phyloP scores from a whole-genome alignment of 2,329 filamentous ascomycete species.

The Hymenoscyphus fraxineus region DNA sequence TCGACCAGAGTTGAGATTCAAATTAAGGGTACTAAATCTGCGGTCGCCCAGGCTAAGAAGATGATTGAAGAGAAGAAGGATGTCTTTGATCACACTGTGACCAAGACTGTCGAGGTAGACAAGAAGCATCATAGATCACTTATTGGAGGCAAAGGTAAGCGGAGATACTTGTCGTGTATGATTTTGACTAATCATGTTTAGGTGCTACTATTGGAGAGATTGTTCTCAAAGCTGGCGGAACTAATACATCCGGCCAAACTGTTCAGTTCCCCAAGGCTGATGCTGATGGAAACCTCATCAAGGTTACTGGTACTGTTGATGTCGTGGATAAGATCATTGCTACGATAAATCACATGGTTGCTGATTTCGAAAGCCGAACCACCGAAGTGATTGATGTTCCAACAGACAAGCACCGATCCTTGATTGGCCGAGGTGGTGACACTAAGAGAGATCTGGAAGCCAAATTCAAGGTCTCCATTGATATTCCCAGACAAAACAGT shows the following conservation, averaged over 20 bases:
- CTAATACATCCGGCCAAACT: conserved; percentile 78
- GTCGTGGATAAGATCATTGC: conserved; percentile 87
- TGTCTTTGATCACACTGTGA: conserved; percentile 85
- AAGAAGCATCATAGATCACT: conserved; percentile 88
- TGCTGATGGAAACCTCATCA: conserved; percentile 76
- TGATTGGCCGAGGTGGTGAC: conserved; percentile 91
- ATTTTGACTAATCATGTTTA: conserved; percentile 36
- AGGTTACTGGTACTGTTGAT: conserved; percentile 76
- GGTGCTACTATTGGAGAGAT: conserved; percentile 83
- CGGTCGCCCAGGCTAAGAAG: conserved; percentile 90
- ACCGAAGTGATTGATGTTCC: conserved; percentile 77
- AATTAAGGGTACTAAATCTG: conserved; percentile 86
- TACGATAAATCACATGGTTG: conserved; percentile 75
- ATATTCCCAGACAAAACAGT: conserved; percentile 86
- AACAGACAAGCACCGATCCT: conserved; percentile 80
- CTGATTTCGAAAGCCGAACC: conserved; percentile 79
- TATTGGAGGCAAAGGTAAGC: conserved; percentile 83
- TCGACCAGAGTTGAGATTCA: conserved; percentile 76
- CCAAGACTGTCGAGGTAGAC: conserved; percentile 82
- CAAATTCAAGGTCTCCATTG: conserved; percentile 80
- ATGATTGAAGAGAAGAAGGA: conserved; percentile 80
- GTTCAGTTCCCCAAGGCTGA: conserved; percentile 94
- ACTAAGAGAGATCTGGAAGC: conserved; percentile 80
- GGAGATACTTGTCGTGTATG: neutral
- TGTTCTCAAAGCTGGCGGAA: conserved; percentile 82